Evolutionary conservation across 805 yeast genomes (phyloP).

Genomic region (Spathaspora hagerdaliae): DNA sequence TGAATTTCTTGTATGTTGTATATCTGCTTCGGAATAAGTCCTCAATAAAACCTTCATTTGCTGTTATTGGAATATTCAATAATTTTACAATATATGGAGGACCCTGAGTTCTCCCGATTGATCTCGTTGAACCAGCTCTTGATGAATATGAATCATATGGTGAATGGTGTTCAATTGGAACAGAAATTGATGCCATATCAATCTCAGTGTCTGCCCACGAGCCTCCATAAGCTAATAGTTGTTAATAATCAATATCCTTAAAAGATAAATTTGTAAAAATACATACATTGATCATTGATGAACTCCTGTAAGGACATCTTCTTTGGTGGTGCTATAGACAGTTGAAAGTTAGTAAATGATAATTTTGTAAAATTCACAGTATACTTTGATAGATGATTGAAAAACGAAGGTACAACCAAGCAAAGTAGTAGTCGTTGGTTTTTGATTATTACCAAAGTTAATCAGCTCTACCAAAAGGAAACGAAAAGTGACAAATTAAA

Average conservation of each 20-base stretch:
- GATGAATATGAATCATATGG: constrained; percentile 5
- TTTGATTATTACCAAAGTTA: no score
- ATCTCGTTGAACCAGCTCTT: constrained; percentile 6
- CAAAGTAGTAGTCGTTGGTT: no score
- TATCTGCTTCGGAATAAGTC: constrained; percentile 64
- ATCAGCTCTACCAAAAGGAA: no score
- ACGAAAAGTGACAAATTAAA: no score
- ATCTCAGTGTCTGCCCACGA: constrained; percentile 48
- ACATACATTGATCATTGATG: constrained; percentile 43
- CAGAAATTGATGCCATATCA: constrained; percentile 42
- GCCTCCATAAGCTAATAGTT: constrained; percentile 36
- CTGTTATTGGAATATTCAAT: constrained; percentile 53
- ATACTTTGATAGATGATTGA: no score
- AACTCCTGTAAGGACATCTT: constrained; percentile 46
- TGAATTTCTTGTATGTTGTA: constrained; percentile 54
- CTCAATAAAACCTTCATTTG: constrained; percentile 47
- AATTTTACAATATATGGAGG: constrained; percentile 70
- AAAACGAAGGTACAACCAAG: no score
- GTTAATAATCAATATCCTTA: not conserved
- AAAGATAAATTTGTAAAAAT: constrained; percentile 1
- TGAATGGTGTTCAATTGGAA: constrained; percentile 33
- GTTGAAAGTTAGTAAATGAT: not conserved
- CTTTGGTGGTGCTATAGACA: constrained; percentile 28
- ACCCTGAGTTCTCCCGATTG: constrained; percentile 15
- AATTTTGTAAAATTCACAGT: no score